phyloP scores from a whole-genome alignment of 352 stramenopile species.

The Globisporangium paroecandrum region DNA sequence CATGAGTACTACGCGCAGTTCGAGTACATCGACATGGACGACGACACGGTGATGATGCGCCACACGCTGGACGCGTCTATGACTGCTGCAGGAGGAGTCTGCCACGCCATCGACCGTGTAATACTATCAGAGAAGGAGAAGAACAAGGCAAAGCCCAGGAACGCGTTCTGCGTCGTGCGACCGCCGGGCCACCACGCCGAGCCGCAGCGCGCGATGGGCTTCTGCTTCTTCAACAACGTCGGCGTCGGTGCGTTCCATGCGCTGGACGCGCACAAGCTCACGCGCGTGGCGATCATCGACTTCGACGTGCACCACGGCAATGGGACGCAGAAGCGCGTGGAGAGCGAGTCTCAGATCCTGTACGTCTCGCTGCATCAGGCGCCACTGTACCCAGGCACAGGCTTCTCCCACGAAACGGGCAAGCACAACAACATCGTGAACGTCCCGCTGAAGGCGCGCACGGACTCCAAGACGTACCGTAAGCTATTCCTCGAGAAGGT shows the following conservation, averaged over 20 bases:
- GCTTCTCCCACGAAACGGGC: constrained; percentile 33
- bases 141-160: constrained; percentile 17
- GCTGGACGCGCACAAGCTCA: constrained; percentile 55
- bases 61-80: constrained; percentile 62
- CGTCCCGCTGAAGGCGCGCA: constrained; percentile 35
- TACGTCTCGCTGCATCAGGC: constrained; percentile 61
- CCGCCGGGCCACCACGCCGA: constrained; percentile 64
- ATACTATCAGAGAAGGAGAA: constrained; percentile 14
- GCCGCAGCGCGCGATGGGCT: constrained; percentile 59
- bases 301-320: constrained; percentile 89
- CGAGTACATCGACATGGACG: constrained; percentile 63
- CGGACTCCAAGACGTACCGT: constrained; percentile 34
- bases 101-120: constrained; percentile 67
- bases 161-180: constrained; percentile 88
- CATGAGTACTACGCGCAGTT: constrained; percentile 57
- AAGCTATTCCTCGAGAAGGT: constrained; percentile 32
- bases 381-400: constrained; percentile 45
- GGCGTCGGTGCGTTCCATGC: constrained; percentile 92
- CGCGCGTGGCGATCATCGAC: constrained; percentile 61
- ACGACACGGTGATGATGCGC: constrained; percentile 66
- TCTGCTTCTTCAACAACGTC: constrained; percentile 97
- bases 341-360: constrained; percentile 29
- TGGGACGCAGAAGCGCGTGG: constrained; percentile 55
- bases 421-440: constrained; percentile 43
- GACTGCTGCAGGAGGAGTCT: constrained; percentile 73